Percentiles rank a stretch among this genome's conserved stretches.
phyloP scores from a whole-genome alignment of 2,329 filamentous ascomycete species.

The Lasiodiplodia sp. region DNA sequence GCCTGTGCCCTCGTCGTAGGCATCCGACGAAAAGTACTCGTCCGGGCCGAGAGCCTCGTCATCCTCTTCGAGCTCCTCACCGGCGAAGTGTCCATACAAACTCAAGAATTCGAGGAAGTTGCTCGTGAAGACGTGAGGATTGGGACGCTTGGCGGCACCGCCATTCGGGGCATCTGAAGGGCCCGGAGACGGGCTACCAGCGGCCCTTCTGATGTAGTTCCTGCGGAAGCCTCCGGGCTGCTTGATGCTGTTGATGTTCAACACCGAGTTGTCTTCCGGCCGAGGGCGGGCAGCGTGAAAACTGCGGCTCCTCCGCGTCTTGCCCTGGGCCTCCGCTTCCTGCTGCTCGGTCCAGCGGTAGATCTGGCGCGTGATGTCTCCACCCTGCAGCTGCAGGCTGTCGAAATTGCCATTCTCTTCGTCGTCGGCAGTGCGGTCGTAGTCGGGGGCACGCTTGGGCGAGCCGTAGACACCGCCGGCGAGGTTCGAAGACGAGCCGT shows the following conservation, averaged over 20 bases:
- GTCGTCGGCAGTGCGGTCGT: constrained; percentile 59
- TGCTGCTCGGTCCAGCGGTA: constrained; percentile 96
- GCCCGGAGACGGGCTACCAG: constrained; percentile 66
- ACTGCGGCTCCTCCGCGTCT: constrained; percentile 82
- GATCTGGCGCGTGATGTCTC: constrained; percentile 92
- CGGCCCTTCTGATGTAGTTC: constrained; percentile 82
- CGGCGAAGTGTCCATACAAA: constrained; percentile 95
- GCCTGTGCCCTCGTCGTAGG: constrained; percentile 60
- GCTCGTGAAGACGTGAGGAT: constrained; percentile 76
- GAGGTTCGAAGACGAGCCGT: constrained; percentile 47
- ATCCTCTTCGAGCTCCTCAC: constrained; percentile 95
- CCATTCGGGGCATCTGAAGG: constrained; percentile 52
- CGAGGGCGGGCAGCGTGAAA: constrained; percentile 80
- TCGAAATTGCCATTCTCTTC: constrained; percentile 77
- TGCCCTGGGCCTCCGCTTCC: constrained; percentile 68
- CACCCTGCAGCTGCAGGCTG: constrained; percentile 89
- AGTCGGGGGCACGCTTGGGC: constrained; percentile 38
- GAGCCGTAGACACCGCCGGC: constrained; percentile 43
- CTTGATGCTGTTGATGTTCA: constrained; percentile 90
- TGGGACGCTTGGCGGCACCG: constrained; percentile 37
- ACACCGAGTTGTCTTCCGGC: constrained; percentile 74
- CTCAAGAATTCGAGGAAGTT: constrained; percentile 97
- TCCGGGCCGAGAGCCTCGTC: constrained; percentile 87
- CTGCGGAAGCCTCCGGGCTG: constrained; percentile 92
- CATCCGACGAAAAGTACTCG: constrained; percentile 88